Conservation (phyloP, 129 eudicot species). For the Ambrosia trifida region DNA sequence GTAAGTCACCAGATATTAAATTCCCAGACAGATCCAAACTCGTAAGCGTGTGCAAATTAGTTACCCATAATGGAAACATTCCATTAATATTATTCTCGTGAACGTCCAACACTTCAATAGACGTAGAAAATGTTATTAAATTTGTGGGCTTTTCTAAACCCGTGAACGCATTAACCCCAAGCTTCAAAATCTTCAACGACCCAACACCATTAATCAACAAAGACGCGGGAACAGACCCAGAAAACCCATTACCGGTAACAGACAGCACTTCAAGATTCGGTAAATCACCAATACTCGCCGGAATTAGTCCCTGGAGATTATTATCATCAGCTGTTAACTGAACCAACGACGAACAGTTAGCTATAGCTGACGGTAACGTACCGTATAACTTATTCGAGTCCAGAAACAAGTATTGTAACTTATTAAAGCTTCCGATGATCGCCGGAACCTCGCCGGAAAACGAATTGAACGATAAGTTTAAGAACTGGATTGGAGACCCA, state of each 20-base stretch:
- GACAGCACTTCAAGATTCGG: slow-evolving; percentile 48
- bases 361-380: slow-evolving; percentile 69
- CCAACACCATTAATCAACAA: slow-evolving; percentile 31
- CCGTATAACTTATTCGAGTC: slow-evolving; percentile 64
- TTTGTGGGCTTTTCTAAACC: slow-evolving; percentile 39
- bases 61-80: slow-evolving; percentile 59
- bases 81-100: slow-evolving; percentile 61
- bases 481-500: slow-evolving; percentile 34
- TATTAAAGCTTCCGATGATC: slow-evolving; percentile 47
- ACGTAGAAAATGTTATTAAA: slow-evolving; percentile 29
- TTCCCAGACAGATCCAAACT: slow-evolving; percentile 62
- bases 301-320: slow-evolving; percentile 53
- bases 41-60: slow-evolving; percentile 42
- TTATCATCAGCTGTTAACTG: slow-evolving; percentile 68
- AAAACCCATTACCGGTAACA: slow-evolving; percentile 42
- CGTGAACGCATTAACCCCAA: slow-evolving; percentile 71
- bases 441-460: slow-evolving; percentile 74
- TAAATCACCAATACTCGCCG: slow-evolving; percentile 59
- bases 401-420: slow-evolving; percentile 50
- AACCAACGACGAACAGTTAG: slow-evolving; percentile 60
- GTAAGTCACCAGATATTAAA: slow-evolving; percentile 44
- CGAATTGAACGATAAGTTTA: slow-evolving; percentile 55
- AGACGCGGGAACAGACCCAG: slow-evolving; percentile 58
- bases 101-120: slow-evolving; percentile 46
- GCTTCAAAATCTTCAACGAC: slow-evolving; percentile 40